Percentiles rank a stretch among this genome's conserved stretches.
These are phyloP conservation scores for Dothistroma pini DNA, from an alignment of 2,329 filamentous ascomycete species.

Conservation along the genomic window DNA sequence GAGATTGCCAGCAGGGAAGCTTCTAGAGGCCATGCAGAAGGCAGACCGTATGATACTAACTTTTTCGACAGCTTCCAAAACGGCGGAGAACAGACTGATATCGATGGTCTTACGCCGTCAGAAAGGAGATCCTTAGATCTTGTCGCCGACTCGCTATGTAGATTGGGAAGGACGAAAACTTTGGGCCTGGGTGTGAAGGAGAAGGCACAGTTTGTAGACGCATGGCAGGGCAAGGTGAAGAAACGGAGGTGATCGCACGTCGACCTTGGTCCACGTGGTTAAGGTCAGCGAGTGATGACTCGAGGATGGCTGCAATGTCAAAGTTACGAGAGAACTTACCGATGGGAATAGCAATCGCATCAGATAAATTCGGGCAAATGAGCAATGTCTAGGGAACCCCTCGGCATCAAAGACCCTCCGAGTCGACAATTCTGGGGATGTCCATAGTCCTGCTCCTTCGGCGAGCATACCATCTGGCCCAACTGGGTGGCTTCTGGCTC, in stretches of 20 bases:
- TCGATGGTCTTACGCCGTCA: conserved; percentile 40
- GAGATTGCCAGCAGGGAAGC: conserved; percentile 27
- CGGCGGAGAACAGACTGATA: conserved; percentile 22
- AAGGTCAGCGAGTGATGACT: no score
- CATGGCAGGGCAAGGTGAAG: conserved; percentile 48
- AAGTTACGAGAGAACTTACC: no score
- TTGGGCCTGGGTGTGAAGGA: conserved; percentile 80
- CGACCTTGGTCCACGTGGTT: no score
- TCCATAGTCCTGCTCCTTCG: no score
- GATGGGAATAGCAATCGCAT: no score
- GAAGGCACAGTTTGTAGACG: conserved; percentile 76
- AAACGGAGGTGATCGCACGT: conserved; percentile 11
- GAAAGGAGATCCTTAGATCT: conserved; percentile 72
- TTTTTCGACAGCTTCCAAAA: conserved; percentile 45
- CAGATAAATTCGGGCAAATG: no score
- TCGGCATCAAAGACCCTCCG: no score
- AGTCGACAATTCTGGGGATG: no score
- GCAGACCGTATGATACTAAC: conserved; percentile 42
- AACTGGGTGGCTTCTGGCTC: no score
- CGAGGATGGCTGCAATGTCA: no score
- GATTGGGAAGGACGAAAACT: conserved; percentile 81
- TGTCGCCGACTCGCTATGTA: conserved; percentile 80
- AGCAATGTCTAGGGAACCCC: no score
- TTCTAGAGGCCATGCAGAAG: conserved; percentile 13
- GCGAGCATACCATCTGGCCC: no score